A percentile compares a stretch with the other conserved stretches of the same genome.
These are phyloP conservation scores for Agaricus sinodeliciosus DNA, from an alignment of 768 basidiomycete species.

Conservation along the genomic window DNA sequence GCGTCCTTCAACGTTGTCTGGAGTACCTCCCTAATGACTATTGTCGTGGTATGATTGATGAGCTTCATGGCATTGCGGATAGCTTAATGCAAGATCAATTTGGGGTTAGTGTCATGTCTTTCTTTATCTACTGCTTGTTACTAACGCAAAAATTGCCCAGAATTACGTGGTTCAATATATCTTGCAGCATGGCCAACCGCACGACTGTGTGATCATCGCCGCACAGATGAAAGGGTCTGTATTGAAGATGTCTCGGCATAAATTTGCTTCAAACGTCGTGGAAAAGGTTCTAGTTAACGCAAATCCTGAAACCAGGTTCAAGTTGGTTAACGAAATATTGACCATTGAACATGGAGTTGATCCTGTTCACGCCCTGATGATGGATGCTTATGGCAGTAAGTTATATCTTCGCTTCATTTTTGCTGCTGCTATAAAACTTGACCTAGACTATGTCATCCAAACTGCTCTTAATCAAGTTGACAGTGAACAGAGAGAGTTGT, in stretches of 20 bases:
- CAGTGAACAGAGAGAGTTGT: slow-evolving; percentile 60
- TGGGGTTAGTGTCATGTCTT: slow-evolving; percentile 47
- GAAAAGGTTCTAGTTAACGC: slow-evolving; percentile 81
- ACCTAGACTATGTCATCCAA: slow-evolving; percentile 82
- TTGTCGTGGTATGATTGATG: slow-evolving; percentile 70
- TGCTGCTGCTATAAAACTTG: not conserved
- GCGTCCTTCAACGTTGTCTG: slow-evolving; percentile 89
- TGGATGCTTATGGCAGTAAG: slow-evolving; percentile 86
- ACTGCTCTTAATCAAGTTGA: slow-evolving; percentile 65
- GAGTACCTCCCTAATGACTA: slow-evolving; percentile 72
- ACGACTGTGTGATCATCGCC: slow-evolving; percentile 65
- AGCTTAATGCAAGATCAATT: slow-evolving; percentile 87
- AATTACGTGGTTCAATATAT: slow-evolving; percentile 96
- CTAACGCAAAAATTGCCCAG: slow-evolving; percentile 27
- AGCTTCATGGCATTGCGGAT: slow-evolving; percentile 65
- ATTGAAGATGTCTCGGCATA: slow-evolving; percentile 74
- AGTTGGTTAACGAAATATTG: slow-evolving; percentile 81
- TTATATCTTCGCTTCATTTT: slow-evolving; percentile 12
- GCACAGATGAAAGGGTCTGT: slow-evolving; percentile 70
- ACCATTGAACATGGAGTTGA: slow-evolving; percentile 43
- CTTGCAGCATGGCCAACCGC: slow-evolving; percentile 68
- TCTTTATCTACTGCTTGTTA: not conserved
- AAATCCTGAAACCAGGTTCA: slow-evolving; percentile 53
- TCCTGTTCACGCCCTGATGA: slow-evolving; percentile 70
- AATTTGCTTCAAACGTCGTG: slow-evolving; percentile 94